A percentile compares a stretch with the other conserved stretches of the same genome.
These are phyloP conservation scores for Cercospora citrullina DNA, from an alignment of 2,329 filamentous ascomycete genomes.

Conservation along the genomic window DNA sequence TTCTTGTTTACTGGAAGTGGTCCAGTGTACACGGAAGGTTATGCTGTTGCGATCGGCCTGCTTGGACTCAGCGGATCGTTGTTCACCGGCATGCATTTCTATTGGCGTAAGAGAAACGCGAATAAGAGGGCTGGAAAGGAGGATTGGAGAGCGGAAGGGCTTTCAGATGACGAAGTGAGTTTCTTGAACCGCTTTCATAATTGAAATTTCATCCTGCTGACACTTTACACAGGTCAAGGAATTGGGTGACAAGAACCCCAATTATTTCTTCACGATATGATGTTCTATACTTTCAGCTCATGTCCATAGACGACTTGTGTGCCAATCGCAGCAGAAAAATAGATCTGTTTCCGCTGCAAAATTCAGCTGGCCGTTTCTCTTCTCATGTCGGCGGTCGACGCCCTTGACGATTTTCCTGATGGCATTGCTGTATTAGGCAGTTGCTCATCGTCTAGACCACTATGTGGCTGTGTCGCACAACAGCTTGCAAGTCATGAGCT, in stretches of 20 bases:
- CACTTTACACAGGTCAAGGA: constrained; percentile 2
- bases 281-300: background rate
- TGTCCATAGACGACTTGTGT: background rate
- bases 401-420: background rate
- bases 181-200: background rate
- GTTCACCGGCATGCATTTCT: constrained; percentile 15
- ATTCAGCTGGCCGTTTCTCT: too few species aligned
- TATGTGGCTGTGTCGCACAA: background rate
- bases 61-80: constrained; percentile 23
- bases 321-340: background rate
- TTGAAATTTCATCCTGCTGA: background rate
- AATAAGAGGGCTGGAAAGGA: constrained; percentile 14
- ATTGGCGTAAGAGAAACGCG: constrained; percentile 12
- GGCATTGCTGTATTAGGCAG: background rate
- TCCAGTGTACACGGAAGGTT: constrained; percentile 15
- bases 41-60: constrained; percentile 18
- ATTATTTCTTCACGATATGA: constrained; percentile 14
- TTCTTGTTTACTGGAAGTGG: constrained; percentile 17
- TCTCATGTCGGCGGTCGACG: too few species aligned
- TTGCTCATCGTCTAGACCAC: background rate
- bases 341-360: too few species aligned
- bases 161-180: constrained; percentile 13
- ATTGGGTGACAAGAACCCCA: constrained; percentile 14
- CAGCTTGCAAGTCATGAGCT: background rate
- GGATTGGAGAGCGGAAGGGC: constrained; percentile 16